Evolutionary conservation across 805 yeast species (phyloP).

Genomic region (Dipodascus albidus): DNA sequence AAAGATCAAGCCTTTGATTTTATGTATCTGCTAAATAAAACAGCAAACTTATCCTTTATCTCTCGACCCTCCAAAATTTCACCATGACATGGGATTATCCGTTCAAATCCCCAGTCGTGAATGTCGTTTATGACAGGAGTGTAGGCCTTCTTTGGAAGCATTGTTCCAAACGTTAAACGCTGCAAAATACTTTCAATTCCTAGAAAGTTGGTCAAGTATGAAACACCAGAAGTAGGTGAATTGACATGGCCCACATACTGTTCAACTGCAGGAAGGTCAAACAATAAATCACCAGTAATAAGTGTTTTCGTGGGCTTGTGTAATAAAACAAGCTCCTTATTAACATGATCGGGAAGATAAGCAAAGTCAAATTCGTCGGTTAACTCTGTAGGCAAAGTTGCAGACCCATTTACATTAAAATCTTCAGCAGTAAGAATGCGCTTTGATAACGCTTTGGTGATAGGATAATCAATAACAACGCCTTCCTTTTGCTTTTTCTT

Average conservation of each 20-base stretch:
- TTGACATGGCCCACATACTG: constrained; percentile 37
- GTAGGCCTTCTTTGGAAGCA: constrained; percentile 17
- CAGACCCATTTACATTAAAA: constrained; percentile 2
- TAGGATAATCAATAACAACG: constrained; percentile 17
- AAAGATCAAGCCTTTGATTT: not conserved
- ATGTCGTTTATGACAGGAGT: constrained; percentile 16
- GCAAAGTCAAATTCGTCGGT: constrained; percentile 39
- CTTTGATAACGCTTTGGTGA: constrained; percentile 2
- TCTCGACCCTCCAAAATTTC: constrained; percentile 34
- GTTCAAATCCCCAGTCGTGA: constrained; percentile 34
- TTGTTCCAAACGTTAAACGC: constrained; percentile 15
- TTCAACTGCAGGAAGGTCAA: constrained; percentile 42
- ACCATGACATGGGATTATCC: constrained; percentile 52
- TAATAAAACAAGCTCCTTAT: constrained; percentile 45
- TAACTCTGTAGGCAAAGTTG: constrained; percentile 27
- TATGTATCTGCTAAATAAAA: not conserved
- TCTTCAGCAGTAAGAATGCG: constrained; percentile 1
- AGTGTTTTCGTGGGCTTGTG: constrained; percentile 38
- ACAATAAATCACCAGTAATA: constrained; percentile 48
- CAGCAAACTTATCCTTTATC: constrained; percentile 20
- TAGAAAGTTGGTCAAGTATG: constrained; percentile 30
- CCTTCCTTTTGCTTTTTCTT: constrained; percentile 17
- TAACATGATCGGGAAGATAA: constrained; percentile 44
- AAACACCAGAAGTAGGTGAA: constrained; percentile 36
- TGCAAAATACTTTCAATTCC: constrained; percentile 34